Evolutionary conservation across 345 rosid species (phyloP).

Genomic region (Gynandropsis gynandra): DNA sequence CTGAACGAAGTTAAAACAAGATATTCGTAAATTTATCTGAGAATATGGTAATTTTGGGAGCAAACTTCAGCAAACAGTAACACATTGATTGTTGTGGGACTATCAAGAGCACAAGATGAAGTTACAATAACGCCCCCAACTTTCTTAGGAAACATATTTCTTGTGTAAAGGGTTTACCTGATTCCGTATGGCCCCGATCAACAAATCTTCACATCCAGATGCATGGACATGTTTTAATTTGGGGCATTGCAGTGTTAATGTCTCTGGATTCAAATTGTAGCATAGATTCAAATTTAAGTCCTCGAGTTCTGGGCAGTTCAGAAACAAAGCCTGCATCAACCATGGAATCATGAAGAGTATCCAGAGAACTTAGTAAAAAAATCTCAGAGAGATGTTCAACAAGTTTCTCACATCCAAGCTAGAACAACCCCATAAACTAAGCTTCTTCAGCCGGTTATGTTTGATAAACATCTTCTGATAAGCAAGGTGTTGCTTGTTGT

Average conservation of each 20-base stretch:
- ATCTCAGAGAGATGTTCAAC: background rate
- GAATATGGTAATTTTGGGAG: no score
- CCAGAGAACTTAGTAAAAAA: background rate
- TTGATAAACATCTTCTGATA: conserved; percentile 87
- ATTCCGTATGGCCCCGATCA: conserved; percentile 51
- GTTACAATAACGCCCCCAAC: background rate
- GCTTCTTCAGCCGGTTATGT: conserved; percentile 65
- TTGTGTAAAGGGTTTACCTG: conserved; percentile 48
- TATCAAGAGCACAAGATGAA: background rate
- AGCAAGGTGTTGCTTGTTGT: conserved; percentile 19
- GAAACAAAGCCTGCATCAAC: conserved; percentile 70
- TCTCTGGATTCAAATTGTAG: conserved; percentile 64
- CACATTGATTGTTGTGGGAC: no score
- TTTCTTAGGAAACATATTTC: background rate
- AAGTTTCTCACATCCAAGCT: conserved; percentile 76
- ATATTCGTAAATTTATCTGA: background rate
- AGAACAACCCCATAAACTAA: conserved; percentile 98
- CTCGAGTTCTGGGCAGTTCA: conserved; percentile 79
- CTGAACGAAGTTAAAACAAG: conserved; percentile 27
- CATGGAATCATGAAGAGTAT: conserved; percentile 21
- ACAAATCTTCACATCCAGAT: conserved; percentile 59
- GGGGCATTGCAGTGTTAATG: conserved; percentile 85
- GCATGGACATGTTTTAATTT: conserved; percentile 71
- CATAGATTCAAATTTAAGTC: conserved; percentile 85
- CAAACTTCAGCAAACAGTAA: background rate